Conservation (phyloP, 2,329 filamentous ascomycete species). For the Fusarium chaquense region DNA sequence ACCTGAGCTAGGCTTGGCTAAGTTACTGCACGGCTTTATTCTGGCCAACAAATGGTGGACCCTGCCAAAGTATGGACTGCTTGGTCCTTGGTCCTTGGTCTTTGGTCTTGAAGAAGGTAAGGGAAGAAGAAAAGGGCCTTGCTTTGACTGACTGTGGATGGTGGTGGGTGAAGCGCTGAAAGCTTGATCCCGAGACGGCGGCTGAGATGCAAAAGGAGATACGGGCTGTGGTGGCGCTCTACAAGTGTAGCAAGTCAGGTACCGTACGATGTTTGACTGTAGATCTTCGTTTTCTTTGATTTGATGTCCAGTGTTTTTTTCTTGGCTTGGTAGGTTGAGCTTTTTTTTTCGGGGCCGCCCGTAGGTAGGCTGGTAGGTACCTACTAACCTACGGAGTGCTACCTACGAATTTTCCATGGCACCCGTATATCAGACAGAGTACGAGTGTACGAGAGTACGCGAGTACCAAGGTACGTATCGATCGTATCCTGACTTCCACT, state of each 20-base stretch:
- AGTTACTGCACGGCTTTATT: constrained; percentile 39
- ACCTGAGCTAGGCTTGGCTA: constrained; percentile 35
- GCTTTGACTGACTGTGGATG: not conserved
- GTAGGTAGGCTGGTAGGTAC: too few relatives aligned
- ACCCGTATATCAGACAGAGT: not conserved
- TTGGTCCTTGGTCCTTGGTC: constrained; percentile 16
- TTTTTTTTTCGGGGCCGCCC: constrained; percentile 38
- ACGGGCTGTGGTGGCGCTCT: constrained; percentile 24
- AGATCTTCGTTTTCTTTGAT: constrained; percentile 38
- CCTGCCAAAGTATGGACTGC: constrained; percentile 1
- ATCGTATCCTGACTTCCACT: constrained; percentile 1
- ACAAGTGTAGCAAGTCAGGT: constrained; percentile 10
- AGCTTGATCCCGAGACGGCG: constrained; percentile 3
- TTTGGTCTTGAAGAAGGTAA: not conserved
- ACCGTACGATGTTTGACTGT: constrained; percentile 20
- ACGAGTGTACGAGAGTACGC: not conserved
- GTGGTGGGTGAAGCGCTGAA: not conserved
- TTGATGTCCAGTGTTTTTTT: constrained; percentile 37
- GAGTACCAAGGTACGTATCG: constrained; percentile 10
- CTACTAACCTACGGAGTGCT: too few relatives aligned
- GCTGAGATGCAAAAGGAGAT: constrained; percentile 4
- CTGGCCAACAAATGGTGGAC: constrained; percentile 39
- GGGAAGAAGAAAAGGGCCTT: not conserved
- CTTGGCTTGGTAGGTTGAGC: constrained; percentile 21
- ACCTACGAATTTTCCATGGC: not conserved